These are phyloP conservation scores for Taphrina sp. DNA, from an alignment of 1,139 yeast species.

Conservation along the genomic window DNA sequence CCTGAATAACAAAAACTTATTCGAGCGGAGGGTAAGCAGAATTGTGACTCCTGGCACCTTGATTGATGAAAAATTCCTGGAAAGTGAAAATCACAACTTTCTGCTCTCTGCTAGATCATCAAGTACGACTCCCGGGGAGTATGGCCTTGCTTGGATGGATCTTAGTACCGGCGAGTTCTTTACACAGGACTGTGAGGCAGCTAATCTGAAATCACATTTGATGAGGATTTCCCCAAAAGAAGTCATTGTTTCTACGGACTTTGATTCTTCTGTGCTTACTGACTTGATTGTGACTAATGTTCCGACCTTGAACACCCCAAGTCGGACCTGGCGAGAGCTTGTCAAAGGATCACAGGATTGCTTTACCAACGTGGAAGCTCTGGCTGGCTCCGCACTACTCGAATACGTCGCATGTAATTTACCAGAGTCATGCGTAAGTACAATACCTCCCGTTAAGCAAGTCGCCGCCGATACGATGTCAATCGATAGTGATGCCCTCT, in stretches of 20 bases:
- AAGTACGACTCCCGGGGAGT: not conserved
- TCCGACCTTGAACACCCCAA: not conserved
- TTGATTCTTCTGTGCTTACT: conserved; percentile 17
- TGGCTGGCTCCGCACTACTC: conserved; percentile 57
- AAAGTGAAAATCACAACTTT: conserved; percentile 68
- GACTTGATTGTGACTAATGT: conserved; percentile 15
- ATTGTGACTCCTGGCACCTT: conserved; percentile 91
- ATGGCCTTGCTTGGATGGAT: conserved; percentile 85
- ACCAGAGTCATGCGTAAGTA: conserved; percentile 53
- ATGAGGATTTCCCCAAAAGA: conserved; percentile 69
- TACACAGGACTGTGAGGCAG: conserved; percentile 60
- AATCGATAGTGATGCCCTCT: conserved; percentile 78
- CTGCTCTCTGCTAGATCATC: conserved; percentile 65
- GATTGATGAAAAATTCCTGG: conserved; percentile 79
- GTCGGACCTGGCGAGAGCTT: conserved; percentile 16
- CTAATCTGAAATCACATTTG: conserved; percentile 58
- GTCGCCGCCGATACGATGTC: conserved; percentile 59
- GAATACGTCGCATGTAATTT: conserved; percentile 59
- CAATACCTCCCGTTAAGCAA: conserved; percentile 55
- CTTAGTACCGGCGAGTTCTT: conserved; percentile 76
- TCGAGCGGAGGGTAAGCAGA: conserved; percentile 70
- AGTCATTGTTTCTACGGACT: conserved; percentile 49
- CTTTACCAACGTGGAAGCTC: conserved; percentile 32
- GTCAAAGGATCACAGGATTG: not conserved
- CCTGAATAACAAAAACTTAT: conserved; percentile 37